Evolutionary conservation across 768 basidiomycete species (phyloP), one percentile per base, ranked within the genome.

Genomic region (Tulasnella sp.): DNA sequence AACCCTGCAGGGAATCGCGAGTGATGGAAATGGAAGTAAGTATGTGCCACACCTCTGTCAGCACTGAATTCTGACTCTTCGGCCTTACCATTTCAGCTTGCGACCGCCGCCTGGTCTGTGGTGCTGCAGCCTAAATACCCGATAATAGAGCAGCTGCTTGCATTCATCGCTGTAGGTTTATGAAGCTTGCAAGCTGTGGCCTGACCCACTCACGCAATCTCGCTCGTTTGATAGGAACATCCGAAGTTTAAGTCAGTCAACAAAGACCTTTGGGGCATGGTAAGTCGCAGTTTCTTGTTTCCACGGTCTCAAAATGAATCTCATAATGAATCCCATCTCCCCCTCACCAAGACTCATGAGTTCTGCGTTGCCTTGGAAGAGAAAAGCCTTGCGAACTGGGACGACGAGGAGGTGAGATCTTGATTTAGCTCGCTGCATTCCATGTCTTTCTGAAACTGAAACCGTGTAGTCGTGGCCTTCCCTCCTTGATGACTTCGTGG

Each of bases 241-340:
- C 89, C 88, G 9, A 88, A 86, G 4, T 94, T 93, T 85, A 94
- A 92, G 83, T 92, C 91, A 0, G 90, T 91, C 19, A 95, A 94
- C 84, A 93, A 93, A 83, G 94, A 96, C 85, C 85, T 95, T 12
- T 96, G 94, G 94, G 89, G 85, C 79, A 95, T 95, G 94, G 94
- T 93, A 80, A 19, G 88, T 8, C 0, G 3, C 31, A 12, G 3
- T 27, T 19, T 21, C 36, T 24, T 62, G 18, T 79, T 19, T 72
- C 71, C 21, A 3, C 31, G 39, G 21, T 1, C 9, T 21, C n/a
- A 14, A 72, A 34, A 73, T 9, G n/a, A n/a, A n/a, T n/a, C n/a
- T n/a, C n/a, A n/a, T n/a, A n/a, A n/a, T n/a, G n/a, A 21, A 68
- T 27, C 62, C 48, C 34, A 73, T 72, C 9, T 40, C n/a, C 14